Percentiles rank a stretch among this genome's conserved stretches.
These are phyloP conservation scores for Botryococcus braunii DNA, from an alignment of 163 green algal genomes.

Conservation along the genomic window DNA sequence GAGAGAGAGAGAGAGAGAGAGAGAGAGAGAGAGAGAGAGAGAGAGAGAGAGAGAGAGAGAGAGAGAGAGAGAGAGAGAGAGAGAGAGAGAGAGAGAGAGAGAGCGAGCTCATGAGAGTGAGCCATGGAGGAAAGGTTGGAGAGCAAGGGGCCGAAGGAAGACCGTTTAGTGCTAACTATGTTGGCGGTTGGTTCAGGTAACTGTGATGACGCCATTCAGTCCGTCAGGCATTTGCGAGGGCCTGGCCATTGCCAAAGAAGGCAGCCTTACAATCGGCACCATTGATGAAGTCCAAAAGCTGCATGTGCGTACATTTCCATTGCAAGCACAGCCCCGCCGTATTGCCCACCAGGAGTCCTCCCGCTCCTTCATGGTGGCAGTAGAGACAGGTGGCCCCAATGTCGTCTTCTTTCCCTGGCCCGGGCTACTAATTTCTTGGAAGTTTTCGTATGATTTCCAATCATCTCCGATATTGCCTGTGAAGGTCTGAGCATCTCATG, in stretches of 20 bases:
- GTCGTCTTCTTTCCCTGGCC: neutral
- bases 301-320: conserved; percentile 82
- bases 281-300: conserved; percentile 96
- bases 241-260: conserved; percentile 74
- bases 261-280: conserved; percentile 62
- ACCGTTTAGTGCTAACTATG: neutral
- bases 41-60: too few relatives aligned
- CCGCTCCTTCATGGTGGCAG: conserved; percentile 35
- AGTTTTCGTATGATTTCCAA: too few relatives aligned
- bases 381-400: too few relatives aligned
- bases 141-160: neutral
- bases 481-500: too few relatives aligned
- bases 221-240: conserved; percentile 60
- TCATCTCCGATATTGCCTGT: too few relatives aligned
- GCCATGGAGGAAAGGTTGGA: too few relatives aligned
- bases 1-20: too few relatives aligned
- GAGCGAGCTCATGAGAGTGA: too few relatives aligned
- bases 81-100: too few relatives aligned
- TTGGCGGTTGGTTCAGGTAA: conserved; percentile 72
- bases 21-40: too few relatives aligned
- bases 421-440: too few relatives aligned
- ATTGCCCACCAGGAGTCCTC: conserved; percentile 74
- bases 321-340: conserved; percentile 83
- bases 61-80: too few relatives aligned
- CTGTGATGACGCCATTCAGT: conserved; percentile 71